Evolutionary conservation across 208 protist species (phyloP).

Genomic region (Naegleria gruberi): DNA sequence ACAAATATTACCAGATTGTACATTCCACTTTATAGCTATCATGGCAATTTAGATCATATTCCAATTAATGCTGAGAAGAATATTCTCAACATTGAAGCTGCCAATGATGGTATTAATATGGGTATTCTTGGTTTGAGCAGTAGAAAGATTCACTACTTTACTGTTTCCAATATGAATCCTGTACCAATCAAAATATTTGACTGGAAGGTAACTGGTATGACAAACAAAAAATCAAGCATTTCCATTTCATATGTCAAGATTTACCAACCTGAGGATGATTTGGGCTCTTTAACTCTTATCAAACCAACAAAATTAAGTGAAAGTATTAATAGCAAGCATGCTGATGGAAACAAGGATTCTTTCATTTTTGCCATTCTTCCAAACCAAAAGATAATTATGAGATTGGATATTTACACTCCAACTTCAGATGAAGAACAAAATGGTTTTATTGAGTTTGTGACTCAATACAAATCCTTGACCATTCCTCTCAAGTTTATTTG

Average conservation of each 20-base stretch:
- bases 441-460: not conserved
- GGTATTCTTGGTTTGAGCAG: not conserved
- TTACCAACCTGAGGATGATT: not conserved
- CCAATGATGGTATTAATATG: not conserved
- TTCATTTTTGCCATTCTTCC: not conserved
- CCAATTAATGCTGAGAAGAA: not conserved
- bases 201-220: not conserved
- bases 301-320: not conserved
- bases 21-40: not conserved
- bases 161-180: not conserved
- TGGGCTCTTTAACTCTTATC: not conserved
- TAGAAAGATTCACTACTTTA: not conserved
- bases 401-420: not conserved
- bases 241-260: not conserved
- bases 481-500: not conserved
- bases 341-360: not conserved
- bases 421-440: not conserved
- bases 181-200: not conserved
- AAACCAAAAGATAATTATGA: not conserved
- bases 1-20: not conserved
- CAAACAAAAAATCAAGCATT: not conserved
- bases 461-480: not conserved
- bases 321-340: not conserved
- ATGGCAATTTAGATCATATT: not conserved
- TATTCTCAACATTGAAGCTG: not conserved